Evolutionary conservation across 139 green algal species (phyloP).

Genomic region (Volvox reticuliferus): DNA sequence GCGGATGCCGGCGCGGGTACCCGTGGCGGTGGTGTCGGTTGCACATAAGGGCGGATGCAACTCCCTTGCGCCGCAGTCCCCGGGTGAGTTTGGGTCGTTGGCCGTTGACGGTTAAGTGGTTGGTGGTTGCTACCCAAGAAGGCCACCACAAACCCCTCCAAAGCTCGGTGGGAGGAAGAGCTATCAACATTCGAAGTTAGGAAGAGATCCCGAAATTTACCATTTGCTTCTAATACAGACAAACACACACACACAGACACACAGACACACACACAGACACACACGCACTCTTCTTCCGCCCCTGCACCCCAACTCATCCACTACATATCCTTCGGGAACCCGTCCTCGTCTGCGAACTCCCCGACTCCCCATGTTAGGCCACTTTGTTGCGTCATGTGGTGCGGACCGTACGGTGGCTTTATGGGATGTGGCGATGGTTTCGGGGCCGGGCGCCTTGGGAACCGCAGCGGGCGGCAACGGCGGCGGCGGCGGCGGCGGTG

Average conservation of each 20-base stretch:
- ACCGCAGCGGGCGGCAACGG: conserved; percentile 48
- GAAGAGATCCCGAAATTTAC: too few species aligned
- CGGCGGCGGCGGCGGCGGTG: conserved; percentile 52
- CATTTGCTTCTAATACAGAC: too few species aligned
- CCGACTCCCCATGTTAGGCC: conserved; percentile 41
- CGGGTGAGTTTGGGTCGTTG: neutral
- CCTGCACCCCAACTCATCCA: too few species aligned
- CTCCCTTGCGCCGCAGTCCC: conserved; percentile 63
- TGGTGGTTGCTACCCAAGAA: neutral
- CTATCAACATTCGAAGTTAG: too few species aligned
- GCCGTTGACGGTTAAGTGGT: neutral
- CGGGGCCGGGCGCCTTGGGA: neutral
- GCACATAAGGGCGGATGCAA: conserved; percentile 71
- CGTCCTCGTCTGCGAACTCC: too few species aligned
- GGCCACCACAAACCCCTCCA: too few species aligned
- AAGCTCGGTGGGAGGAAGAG: too few species aligned
- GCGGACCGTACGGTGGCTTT: conserved; percentile 74
- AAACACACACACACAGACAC: too few species aligned
- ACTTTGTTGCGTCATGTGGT: conserved; percentile 74
- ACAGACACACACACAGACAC: too few species aligned
- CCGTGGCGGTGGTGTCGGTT: neutral
- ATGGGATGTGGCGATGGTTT: conserved; percentile 73
- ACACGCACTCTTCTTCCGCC: too few species aligned
- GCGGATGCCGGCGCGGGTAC: neutral
- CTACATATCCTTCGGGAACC: too few species aligned